Percentiles rank a stretch among this genome's conserved stretches.
These are phyloP conservation scores for Erythrophleum ivorense DNA, from an alignment of 331 rosid genomes.

Conservation along the genomic window DNA sequence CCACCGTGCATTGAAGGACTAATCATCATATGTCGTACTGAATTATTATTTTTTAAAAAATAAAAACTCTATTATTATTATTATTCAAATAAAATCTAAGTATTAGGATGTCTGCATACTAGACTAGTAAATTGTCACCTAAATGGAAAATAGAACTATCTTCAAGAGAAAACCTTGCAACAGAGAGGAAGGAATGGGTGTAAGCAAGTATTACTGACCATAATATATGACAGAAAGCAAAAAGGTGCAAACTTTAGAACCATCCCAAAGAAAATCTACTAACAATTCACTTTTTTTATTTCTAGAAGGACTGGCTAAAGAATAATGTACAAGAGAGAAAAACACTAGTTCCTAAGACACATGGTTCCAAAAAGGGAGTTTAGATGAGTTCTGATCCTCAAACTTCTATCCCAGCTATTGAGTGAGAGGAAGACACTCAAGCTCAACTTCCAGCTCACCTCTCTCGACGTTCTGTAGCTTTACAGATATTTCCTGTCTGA, in stretches of 20 bases:
- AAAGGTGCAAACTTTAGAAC: background rate
- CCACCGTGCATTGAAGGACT: too few relatives aligned
- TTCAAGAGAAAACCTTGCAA: too few relatives aligned
- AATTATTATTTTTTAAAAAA: too few relatives aligned
- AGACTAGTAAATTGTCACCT: too few relatives aligned
- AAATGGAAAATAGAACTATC: too few relatives aligned
- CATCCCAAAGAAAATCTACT: slow-evolving; percentile 8
- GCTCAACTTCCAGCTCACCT: slow-evolving; percentile 81
- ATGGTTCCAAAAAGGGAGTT: slow-evolving; percentile 28
- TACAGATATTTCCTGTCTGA: slow-evolving; percentile 73
- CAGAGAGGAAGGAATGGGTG: too few relatives aligned
- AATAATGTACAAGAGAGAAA: slow-evolving; percentile 33
- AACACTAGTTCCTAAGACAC: background rate
- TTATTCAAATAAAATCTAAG: too few relatives aligned
- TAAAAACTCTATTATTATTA: too few relatives aligned
- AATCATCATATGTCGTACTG: too few relatives aligned
- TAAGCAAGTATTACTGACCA: background rate
- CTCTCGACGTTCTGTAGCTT: slow-evolving; percentile 86
- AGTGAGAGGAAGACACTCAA: slow-evolving; percentile 94
- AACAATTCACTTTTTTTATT: background rate
- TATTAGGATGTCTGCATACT: too few relatives aligned
- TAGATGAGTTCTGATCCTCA: background rate
- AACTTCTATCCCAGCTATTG: slow-evolving; percentile 51
- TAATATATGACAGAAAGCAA: background rate
- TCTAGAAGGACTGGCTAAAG: background rate